Conservation (phyloP, 192 early-diverging fungal genomes). For the Piromyces sp. region DNA sequence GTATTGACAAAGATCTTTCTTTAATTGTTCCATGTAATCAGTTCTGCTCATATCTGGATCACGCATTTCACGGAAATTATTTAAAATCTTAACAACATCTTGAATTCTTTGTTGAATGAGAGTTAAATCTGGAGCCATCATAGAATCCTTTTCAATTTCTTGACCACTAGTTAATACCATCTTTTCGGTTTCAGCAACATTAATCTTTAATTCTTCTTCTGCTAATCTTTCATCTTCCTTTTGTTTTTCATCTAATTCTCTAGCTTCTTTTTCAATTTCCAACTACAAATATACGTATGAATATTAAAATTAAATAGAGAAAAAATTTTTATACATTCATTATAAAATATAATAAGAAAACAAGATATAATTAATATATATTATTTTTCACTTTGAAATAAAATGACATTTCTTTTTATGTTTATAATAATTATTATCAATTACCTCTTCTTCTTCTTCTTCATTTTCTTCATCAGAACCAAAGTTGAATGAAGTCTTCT, state of each 20-base stretch:
- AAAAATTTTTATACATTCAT: no score
- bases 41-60: constrained; percentile 55
- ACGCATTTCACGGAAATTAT: constrained; percentile 73
- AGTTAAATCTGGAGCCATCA: constrained; percentile 42
- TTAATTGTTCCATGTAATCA: constrained; percentile 72
- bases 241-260: constrained; percentile 35
- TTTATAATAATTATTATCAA: not conserved
- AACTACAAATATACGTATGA: not conserved
- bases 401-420: no score
- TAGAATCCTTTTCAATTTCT: constrained; percentile 37
- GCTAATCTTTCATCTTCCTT: constrained; percentile 52
- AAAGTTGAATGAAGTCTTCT: not conserved
- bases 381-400: no score
- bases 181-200: constrained; percentile 51
- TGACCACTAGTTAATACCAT: constrained; percentile 53
- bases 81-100: constrained; percentile 73
- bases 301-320: not conserved
- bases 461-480: constrained; percentile 17
- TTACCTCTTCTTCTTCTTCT: constrained; percentile 6
- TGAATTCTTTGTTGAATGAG: constrained; percentile 72
- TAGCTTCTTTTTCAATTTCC: constrained; percentile 59
- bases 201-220: constrained; percentile 52
- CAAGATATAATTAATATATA: no score
- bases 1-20: constrained; percentile 79
- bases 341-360: no score